Percentiles rank a stretch among this genome's conserved stretches.
phyloP scores from a whole-genome alignment of 148 eudicot species.

The Silene uniflora region DNA sequence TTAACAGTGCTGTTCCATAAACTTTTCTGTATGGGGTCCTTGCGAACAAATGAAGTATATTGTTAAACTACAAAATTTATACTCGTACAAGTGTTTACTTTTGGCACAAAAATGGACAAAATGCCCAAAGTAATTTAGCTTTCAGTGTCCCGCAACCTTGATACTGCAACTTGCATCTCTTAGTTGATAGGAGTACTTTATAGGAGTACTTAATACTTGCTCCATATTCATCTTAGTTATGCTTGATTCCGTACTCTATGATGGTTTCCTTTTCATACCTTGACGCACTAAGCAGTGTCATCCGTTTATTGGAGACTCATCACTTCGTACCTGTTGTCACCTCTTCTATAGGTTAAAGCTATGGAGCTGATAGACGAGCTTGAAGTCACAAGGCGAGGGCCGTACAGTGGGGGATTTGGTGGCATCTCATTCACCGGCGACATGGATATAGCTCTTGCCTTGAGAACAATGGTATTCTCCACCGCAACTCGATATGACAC shows the following conservation, averaged over 20 bases:
- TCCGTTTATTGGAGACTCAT: not conserved
- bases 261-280: not conserved
- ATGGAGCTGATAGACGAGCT: constrained; percentile 94
- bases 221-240: too few relatives aligned
- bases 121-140: too few relatives aligned
- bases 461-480: constrained; percentile 92
- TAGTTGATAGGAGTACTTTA: too few relatives aligned
- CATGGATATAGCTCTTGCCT: constrained; percentile 91
- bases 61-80: too few relatives aligned
- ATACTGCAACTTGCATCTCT: too few relatives aligned
- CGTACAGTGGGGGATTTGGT: constrained; percentile 97
- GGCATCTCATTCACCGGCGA: constrained; percentile 92
- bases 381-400: constrained; percentile 91
- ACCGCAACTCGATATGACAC: constrained; percentile 68
- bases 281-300: not conserved
- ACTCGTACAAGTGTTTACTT: too few relatives aligned
- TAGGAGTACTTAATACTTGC: too few relatives aligned
- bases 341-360: constrained; percentile 68
- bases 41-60: too few relatives aligned
- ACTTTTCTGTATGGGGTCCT: too few relatives aligned
- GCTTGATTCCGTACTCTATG: too few relatives aligned
- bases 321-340: constrained; percentile 12
- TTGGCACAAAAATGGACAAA: not conserved
- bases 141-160: too few relatives aligned
- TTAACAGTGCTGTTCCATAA: not conserved